Evolutionary conservation across 2,329 filamentous ascomycete species (phyloP).

Genomic region (Alternaria tenuissima): DNA sequence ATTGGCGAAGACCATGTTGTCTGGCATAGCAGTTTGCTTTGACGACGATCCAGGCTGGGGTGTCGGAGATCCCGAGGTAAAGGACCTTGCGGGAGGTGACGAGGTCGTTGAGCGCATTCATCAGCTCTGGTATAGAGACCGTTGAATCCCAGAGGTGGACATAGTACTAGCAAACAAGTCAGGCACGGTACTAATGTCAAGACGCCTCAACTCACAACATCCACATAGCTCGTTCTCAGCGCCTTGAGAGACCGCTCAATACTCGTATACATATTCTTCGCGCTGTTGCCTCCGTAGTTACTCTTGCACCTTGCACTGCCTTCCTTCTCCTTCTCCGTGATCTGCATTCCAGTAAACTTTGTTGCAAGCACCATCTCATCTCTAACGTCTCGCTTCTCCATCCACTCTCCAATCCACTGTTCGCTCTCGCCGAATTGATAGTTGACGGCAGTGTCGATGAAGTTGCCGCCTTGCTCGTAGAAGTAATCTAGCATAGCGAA

Average conservation of each 20-base stretch:
- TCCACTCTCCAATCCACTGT: constrained; percentile 56
- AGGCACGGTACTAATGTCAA: constrained; percentile 12
- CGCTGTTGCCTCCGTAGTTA: constrained; percentile 26
- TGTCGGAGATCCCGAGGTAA: constrained; percentile 56
- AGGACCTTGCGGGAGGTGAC: constrained; percentile 54
- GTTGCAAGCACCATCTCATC: constrained; percentile 55
- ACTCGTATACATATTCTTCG: constrained; percentile 27
- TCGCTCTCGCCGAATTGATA: constrained; percentile 55
- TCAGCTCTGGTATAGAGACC: constrained; percentile 55
- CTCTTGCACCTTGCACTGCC: constrained; percentile 27
- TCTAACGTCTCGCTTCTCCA: constrained; percentile 47
- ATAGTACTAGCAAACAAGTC: constrained; percentile 44
- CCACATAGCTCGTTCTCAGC: constrained; percentile 70
- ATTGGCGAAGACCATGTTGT: constrained; percentile 50
- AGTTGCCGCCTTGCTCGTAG: constrained; percentile 73
- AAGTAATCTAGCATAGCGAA: constrained; percentile 73
- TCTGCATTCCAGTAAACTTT: constrained; percentile 51
- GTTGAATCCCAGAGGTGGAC: constrained; percentile 55
- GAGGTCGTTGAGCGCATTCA: constrained; percentile 55
- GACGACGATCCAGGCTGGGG: constrained; percentile 52
- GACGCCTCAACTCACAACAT: constrained; percentile 48
- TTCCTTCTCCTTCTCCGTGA: constrained; percentile 14
- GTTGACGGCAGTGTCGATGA: constrained; percentile 69
- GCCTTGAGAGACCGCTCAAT: constrained; percentile 25
- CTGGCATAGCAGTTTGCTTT: constrained; percentile 49